phyloP scores from a whole-genome alignment of 2,329 filamentous ascomycete genomes.

The Neopestalotiopsis sp. region DNA sequence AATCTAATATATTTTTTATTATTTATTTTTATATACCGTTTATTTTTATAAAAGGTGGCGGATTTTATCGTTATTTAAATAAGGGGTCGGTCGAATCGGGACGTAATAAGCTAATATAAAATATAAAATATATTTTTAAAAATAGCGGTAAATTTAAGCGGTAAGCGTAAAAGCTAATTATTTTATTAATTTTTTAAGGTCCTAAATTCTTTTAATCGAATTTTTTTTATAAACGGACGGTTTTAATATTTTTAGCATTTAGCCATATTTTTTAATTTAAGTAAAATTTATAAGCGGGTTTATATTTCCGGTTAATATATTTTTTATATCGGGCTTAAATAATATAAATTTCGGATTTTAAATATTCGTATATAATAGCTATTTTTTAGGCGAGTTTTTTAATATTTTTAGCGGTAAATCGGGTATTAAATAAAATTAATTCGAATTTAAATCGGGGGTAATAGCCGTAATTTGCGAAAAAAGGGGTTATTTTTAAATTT shows the following conservation, averaged over 20 bases:
- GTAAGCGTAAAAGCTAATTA: neutral
- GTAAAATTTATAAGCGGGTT: neutral
- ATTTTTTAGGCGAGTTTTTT: too few species aligned
- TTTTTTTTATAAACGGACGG: neutral
- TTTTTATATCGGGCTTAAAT: neutral
- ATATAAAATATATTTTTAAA: neutral
- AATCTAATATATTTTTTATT: neutral
- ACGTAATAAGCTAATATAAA: neutral
- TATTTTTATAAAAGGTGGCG: neutral
- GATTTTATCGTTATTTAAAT: too few species aligned
- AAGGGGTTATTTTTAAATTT: neutral
- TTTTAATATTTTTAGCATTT: neutral
- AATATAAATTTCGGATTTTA: neutral
- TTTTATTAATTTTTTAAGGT: neutral
- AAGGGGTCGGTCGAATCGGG: neutral
- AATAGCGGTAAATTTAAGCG: neutral
- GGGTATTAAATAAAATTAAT: fast-evolving
- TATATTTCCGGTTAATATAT: neutral
- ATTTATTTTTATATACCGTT: neutral
- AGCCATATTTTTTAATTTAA: neutral
- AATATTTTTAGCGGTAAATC: neutral
- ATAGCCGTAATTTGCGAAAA: neutral
- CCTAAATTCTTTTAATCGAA: neutral
- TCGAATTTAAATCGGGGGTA: neutral
- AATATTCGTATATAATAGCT: neutral